These are phyloP conservation scores for Glycine latifolia DNA, from an alignment of 306 rosid genomes.

Conservation along the genomic window DNA sequence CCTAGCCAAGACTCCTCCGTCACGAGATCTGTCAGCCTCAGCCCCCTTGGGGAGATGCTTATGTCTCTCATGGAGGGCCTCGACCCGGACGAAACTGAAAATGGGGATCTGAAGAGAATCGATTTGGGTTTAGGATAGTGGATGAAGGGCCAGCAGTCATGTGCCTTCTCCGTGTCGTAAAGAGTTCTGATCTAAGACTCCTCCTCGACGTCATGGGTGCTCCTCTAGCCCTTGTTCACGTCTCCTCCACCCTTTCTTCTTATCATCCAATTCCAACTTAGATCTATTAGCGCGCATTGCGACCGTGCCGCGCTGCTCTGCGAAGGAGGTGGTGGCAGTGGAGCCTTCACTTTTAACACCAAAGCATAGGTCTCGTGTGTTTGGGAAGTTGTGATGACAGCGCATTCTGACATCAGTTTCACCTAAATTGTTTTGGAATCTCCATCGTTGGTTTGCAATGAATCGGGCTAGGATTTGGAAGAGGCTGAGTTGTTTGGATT, in stretches of 20 bases:
- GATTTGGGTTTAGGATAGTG: too few relatives aligned
- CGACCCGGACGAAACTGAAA: too few relatives aligned
- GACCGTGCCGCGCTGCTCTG: conserved; percentile 41
- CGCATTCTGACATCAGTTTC: conserved; percentile 77
- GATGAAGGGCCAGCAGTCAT: too few relatives aligned
- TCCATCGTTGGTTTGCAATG: conserved; percentile 35
- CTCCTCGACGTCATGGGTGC: too few relatives aligned
- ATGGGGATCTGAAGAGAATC: too few relatives aligned
- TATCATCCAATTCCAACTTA: conserved; percentile 32
- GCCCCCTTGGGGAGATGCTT: too few relatives aligned
- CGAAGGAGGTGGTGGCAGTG: conserved; percentile 41
- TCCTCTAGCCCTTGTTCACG: too few relatives aligned
- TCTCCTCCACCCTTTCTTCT: conserved; percentile 56
- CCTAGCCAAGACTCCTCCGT: too few relatives aligned
- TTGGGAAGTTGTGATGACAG: conserved; percentile 58
- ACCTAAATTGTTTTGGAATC: conserved; percentile 70
- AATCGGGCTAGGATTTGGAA: conserved; percentile 52
- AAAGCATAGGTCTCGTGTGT: conserved; percentile 70
- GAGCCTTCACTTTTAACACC: conserved; percentile 73
- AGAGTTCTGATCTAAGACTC: too few relatives aligned
- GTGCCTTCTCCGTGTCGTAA: too few relatives aligned
- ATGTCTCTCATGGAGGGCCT: too few relatives aligned
- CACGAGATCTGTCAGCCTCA: too few relatives aligned
- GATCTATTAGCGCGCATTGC: conserved; percentile 77
- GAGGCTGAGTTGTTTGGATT: conserved; percentile 59